Evolutionary conservation across 257 asterid genomes (phyloP), one percentile per base, ranked within the genome.

Genomic region (Solanum arcanum): DNA sequence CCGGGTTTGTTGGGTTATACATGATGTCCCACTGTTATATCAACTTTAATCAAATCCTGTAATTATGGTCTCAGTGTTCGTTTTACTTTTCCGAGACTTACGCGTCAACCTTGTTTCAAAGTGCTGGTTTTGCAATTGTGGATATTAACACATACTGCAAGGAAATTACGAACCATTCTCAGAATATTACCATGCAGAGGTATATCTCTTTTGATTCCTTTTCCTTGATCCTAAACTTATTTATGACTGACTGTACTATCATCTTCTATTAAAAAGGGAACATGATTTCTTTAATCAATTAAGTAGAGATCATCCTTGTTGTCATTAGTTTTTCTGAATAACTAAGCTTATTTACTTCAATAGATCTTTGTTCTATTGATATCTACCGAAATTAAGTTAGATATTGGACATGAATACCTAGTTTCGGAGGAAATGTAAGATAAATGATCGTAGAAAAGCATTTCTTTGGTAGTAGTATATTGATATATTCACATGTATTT

Each of bases 21-120:
- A 10, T 29, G 29, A 10, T 49, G 27, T 6, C 29, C 9, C 66
- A 6, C 46, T 81, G 0, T 16, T 49, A 29, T 81, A 49, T 81
- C 29, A 49, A 29, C 69, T 29, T 81, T 12, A 81, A 12, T 31
- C 27, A 49, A 80, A 29, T 81, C 12, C 11, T 18, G 59, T 56
- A 23, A 33, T 23, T 33, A 44, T 15, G 60, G 49, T 25, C 70
- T 70, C 95, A 95, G 98, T 94, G 95, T 91, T 92, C 97, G 20
- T 94, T 90, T 91, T 94, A 93, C 86, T 95, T 95, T 91, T 93
- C 97, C 0, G 94, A 94, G 88, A 94, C 92, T 83, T 92, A 86
- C 90, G 77, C 92, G 83, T 90, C 94, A 37, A 91, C 90, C 86
- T 90, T 95, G 93, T 94, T 94, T 87, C 86, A 21, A 85, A 86